Conservation (phyloP, 1,284 basidiomycete species). For the Lentinus polychrous region DNA sequence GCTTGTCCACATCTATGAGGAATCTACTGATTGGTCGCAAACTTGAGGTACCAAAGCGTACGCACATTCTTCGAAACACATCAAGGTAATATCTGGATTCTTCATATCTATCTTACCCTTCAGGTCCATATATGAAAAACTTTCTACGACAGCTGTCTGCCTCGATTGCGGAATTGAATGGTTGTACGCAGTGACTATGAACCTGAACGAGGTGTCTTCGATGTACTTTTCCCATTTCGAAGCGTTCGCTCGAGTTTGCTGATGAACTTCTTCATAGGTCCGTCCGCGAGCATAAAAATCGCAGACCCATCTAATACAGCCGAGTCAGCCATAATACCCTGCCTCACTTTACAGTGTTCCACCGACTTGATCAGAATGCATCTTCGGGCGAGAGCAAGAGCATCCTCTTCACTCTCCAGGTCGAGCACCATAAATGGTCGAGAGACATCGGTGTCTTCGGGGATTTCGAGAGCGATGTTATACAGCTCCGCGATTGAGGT, state of each 20-base stretch:
- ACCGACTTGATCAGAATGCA: conserved; percentile 81
- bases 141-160: conserved; percentile 69
- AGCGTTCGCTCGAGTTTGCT: conserved; percentile 38
- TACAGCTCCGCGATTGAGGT: conserved; percentile 63
- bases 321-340: conserved; percentile 1
- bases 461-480: conserved; percentile 46
- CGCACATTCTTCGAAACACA: conserved; percentile 89
- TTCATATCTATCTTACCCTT: conserved; percentile 81
- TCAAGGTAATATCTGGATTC: conserved; percentile 71
- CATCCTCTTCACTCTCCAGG: conserved; percentile 69
- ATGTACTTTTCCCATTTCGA: conserved; percentile 57
- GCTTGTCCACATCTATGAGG: conserved; percentile 41
- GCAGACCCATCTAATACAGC: conserved; percentile 56
- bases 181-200: conserved; percentile 74
- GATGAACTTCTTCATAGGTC: conserved; percentile 69
- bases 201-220: conserved; percentile 70
- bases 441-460: conserved; percentile 42
- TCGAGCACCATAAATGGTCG: conserved; percentile 73
- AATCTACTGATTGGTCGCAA: too few species aligned
- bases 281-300: conserved; percentile 69
- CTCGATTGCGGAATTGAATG: conserved; percentile 63
- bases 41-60: too few species aligned
- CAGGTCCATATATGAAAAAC: conserved; percentile 83
- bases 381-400: conserved; percentile 64
- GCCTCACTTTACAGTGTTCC: neutral